Evolutionary conservation across 495 filamentous ascomycete genomes (phyloP).

Genomic region (Cercophora sp.): DNA sequence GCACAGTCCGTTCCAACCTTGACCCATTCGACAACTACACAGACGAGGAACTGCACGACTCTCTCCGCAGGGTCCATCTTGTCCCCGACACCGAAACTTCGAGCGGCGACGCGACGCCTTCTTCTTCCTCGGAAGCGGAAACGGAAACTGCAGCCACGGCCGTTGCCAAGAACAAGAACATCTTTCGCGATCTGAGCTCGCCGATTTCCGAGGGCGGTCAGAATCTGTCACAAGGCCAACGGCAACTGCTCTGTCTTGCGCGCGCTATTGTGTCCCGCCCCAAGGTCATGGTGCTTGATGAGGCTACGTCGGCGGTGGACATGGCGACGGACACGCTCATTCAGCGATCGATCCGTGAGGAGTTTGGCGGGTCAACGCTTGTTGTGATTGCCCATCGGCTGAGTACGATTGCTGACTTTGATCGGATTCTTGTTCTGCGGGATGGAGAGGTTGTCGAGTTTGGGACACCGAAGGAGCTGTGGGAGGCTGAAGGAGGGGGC

Average conservation of each 20-base stretch:
- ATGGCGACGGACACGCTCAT: slow-evolving; percentile 63
- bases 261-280: slow-evolving; percentile 68
- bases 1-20: slow-evolving; percentile 1
- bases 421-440: slow-evolving; percentile 63
- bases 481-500: too few relatives aligned
- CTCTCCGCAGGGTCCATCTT: too few relatives aligned
- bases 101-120: too few relatives aligned
- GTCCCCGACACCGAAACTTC: too few relatives aligned
- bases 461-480: slow-evolving; percentile 7
- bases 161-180: too few relatives aligned
- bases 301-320: slow-evolving; percentile 81
- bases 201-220: slow-evolving; percentile 28
- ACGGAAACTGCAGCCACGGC: too few relatives aligned
- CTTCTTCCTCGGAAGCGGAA: too few relatives aligned
- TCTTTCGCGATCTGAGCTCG: too few relatives aligned
- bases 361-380: slow-evolving; percentile 61
- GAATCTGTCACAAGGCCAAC: slow-evolving; percentile 55
- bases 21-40: background rate
- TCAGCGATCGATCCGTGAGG: slow-evolving; percentile 67
- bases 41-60: slow-evolving; percentile 1
- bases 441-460: slow-evolving; percentile 54
- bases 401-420: slow-evolving; percentile 39
- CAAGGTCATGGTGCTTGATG: slow-evolving; percentile 78
- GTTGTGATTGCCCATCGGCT: slow-evolving; percentile 74
- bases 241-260: slow-evolving; percentile 68